These are phyloP conservation scores for Penicillium sclerotiorum DNA, from an alignment of 2,329 filamentous ascomycete genomes.

Conservation along the genomic window DNA sequence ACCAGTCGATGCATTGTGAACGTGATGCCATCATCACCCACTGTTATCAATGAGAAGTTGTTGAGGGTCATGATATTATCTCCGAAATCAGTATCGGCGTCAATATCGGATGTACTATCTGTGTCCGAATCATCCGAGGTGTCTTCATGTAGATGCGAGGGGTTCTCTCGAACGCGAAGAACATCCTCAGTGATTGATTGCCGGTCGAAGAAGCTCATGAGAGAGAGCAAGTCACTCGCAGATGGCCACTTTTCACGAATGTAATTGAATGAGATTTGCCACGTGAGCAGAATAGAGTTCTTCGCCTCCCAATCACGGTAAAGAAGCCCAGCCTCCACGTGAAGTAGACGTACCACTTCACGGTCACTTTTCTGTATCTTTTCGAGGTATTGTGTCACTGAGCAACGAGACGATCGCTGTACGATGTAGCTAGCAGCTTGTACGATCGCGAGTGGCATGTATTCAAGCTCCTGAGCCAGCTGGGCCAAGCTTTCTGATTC, in stretches of 20 bases:
- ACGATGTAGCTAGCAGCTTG: constrained; percentile 36
- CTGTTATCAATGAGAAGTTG: constrained; percentile 9
- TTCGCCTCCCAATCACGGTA: constrained; percentile 25
- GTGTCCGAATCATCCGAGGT: neutral
- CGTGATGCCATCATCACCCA: neutral
- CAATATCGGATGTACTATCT: neutral
- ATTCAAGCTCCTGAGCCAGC: constrained; percentile 23
- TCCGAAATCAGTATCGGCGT: neutral
- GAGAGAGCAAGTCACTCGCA: neutral
- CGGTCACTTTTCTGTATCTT: constrained; percentile 38
- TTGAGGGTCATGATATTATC: neutral
- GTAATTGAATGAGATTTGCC: constrained; percentile 38
- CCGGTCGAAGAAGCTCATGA: constrained; percentile 21
- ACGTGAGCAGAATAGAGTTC: constrained; percentile 33
- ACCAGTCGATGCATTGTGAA: constrained; percentile 33
- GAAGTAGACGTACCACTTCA: constrained; percentile 28
- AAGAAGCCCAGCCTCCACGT: constrained; percentile 25
- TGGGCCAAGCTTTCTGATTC: constrained; percentile 16
- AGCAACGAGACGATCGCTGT: neutral
- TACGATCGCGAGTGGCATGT: constrained; percentile 34
- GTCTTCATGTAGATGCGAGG: neutral
- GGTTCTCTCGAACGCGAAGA: constrained; percentile 10
- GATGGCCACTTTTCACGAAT: constrained; percentile 18
- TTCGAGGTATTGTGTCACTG: constrained; percentile 16
- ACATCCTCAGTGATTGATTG: constrained; percentile 19